phyloP scores from a whole-genome alignment of 345 rosid genomes.

The Microthlaspi erraticum region DNA sequence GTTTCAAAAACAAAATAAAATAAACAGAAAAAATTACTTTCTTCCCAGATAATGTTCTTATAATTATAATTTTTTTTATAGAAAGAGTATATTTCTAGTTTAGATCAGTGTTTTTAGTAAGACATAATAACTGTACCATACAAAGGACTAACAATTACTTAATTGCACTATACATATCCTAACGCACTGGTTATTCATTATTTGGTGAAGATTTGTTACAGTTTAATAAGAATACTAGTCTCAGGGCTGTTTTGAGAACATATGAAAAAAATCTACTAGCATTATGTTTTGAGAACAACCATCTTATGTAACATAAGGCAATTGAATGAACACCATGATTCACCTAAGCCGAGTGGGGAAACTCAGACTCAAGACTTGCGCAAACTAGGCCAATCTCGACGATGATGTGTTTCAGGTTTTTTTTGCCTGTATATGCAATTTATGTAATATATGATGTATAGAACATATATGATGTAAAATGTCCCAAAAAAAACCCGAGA shows the following conservation, averaged over 20 bases:
- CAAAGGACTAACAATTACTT: not conserved
- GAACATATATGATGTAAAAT: not conserved
- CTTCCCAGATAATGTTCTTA: not conserved
- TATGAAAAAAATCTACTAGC: not conserved
- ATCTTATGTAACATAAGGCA: not conserved
- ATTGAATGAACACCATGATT: constrained; percentile 17
- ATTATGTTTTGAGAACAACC: constrained; percentile 3
- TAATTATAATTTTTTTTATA: no score
- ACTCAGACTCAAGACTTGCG: constrained; percentile 23
- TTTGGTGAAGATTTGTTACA: not conserved
- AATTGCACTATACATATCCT: not conserved
- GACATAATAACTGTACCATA: no score
- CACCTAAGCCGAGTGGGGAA: constrained; percentile 17
- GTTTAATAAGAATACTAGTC: not conserved
- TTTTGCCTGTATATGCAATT: constrained; percentile 7
- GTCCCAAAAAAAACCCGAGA: not conserved
- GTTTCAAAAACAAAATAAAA: not conserved
- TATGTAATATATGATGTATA: not conserved
- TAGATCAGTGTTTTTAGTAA: not conserved
- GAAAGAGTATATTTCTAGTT: no score
- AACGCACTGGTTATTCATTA: not conserved
- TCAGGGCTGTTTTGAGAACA: not conserved
- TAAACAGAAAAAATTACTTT: not conserved
- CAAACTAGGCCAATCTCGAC: constrained; percentile 32
- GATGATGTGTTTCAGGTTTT: constrained; percentile 18